phyloP scores from a whole-genome alignment of 2,329 filamentous ascomycete genomes.

The Sordariomycetes sp. region DNA sequence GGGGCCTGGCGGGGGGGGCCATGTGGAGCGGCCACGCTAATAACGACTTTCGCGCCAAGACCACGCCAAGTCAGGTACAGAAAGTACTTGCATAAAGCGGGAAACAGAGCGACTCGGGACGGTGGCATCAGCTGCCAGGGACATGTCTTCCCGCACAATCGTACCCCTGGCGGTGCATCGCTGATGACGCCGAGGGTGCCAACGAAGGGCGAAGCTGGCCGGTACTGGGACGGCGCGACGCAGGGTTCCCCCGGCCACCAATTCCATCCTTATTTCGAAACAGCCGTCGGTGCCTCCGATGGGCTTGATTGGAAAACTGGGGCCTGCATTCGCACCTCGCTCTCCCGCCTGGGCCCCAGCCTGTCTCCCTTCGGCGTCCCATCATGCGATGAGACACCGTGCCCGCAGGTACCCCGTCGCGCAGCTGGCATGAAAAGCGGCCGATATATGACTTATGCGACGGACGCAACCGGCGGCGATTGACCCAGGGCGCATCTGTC shows the following conservation, averaged over 20 bases:
- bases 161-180: not conserved
- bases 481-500: not conserved
- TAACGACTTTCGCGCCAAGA: not conserved
- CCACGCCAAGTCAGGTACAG: not conserved
- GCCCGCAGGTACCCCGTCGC: not conserved
- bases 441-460: too few species aligned
- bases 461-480: too few species aligned
- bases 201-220: too few species aligned
- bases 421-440: too few species aligned
- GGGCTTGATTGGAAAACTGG: not conserved
- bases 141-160: not conserved
- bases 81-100: not conserved
- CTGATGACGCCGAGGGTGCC: not conserved
- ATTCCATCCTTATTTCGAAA: not conserved
- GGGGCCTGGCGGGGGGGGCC: not conserved
- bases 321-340: not conserved
- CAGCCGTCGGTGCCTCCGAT: not conserved
- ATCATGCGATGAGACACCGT: not conserved
- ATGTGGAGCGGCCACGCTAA: not conserved
- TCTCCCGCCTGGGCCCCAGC: not conserved
- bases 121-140: not conserved
- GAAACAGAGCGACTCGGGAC: not conserved
- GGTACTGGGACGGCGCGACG: not conserved
- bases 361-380: not conserved
- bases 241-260: not conserved